Evolutionary conservation across 1,139 yeast species (phyloP), one percentile per base, ranked within the genome.

Genomic region (Hansenula lynferdii): DNA sequence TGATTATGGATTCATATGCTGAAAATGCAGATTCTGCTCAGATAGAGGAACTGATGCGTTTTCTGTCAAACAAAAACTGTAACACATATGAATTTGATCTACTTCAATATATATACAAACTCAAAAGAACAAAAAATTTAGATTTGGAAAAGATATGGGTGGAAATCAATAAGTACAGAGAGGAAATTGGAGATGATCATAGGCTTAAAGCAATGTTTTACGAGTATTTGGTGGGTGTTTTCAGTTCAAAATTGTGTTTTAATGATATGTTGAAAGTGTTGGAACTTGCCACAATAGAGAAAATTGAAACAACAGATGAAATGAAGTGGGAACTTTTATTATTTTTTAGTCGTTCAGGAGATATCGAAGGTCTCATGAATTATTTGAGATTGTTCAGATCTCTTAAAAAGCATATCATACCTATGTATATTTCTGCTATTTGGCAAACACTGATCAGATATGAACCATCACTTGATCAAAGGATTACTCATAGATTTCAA

Each of bases 1-100:
- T 34, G 3, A 17, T 53, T 8, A 42, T 43, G 12, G 18, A 36
- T 2, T 40, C 43, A 8, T 51, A 45, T 36, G 19, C 42, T 8
- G 30, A 33, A 19, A 34, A 44, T 26, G 54, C 47, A 3, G 34
- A 38, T 6, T 35, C 41, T 0, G 22, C 29, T 16, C 53, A 48
- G 12, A 35, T 43, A 28, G 19, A 39, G 3, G 32, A 37, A 14
- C 20, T 51, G n/a, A 20, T 36, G 9, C 27, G 33, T 2, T 45
- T 41, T 27, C 19, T 51, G n/a, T 20, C 28, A 22, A 2, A 19
- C 4, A 31, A 21, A 22, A 16, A 32, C 2, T 17, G 15, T 18
- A 23, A 32, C 9, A 14, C 18, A 12, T 11, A n/a, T 5, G 35
- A 32, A 17, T 12, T 32, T 7, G 35, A 32, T 5, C 10, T 25